phyloP scores from a whole-genome alignment of 1,284 basidiomycete species.

The Vanrija humicola region DNA sequence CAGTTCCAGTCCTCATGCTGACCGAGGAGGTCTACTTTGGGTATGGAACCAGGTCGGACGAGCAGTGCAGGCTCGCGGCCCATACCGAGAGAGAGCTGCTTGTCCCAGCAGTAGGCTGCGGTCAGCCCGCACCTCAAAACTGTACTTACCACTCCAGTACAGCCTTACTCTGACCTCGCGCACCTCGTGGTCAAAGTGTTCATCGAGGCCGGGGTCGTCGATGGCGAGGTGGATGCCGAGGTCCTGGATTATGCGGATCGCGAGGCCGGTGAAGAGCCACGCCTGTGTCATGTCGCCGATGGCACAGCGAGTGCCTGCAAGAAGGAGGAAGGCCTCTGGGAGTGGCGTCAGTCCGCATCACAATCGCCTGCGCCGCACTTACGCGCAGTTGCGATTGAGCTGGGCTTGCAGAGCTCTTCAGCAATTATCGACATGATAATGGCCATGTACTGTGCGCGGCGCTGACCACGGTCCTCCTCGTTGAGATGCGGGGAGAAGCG shows the following conservation, averaged over 20 bases:
- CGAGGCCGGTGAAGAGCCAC: conserved; percentile 25
- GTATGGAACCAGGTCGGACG: conserved; percentile 5
- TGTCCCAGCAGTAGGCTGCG: conserved; percentile 19
- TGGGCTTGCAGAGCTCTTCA: conserved; percentile 19
- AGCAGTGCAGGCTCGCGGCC: conserved; percentile 20
- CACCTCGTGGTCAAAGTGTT: conserved; percentile 17
- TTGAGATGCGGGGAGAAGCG: conserved; percentile 19
- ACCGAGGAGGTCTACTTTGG: conserved; percentile 7
- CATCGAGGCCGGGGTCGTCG: conserved; percentile 19
- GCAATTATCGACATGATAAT: conserved; percentile 19
- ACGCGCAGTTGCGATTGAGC: conserved; percentile 16
- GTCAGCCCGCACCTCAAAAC: neutral
- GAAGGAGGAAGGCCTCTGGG: conserved; percentile 16
- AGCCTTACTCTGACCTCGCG: conserved; percentile 17
- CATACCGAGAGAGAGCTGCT: conserved; percentile 18
- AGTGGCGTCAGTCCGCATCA: neutral
- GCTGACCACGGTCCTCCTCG: conserved; percentile 14
- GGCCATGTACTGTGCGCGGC: conserved; percentile 15
- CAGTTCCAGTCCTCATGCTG: conserved; percentile 16
- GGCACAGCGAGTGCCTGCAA: conserved; percentile 20
- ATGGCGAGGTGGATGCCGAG: conserved; percentile 24
- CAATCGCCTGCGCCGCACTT: neutral
- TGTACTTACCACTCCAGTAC: conserved; percentile 19
- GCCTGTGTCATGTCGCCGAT: conserved; percentile 21
- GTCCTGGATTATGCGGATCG: conserved; percentile 17